Percentiles rank a stretch among this genome's conserved stretches.
These are phyloP conservation scores for Sanghuangporus sanghuang DNA, from an alignment of 1,284 basidiomycete genomes.

Conservation along the genomic window DNA sequence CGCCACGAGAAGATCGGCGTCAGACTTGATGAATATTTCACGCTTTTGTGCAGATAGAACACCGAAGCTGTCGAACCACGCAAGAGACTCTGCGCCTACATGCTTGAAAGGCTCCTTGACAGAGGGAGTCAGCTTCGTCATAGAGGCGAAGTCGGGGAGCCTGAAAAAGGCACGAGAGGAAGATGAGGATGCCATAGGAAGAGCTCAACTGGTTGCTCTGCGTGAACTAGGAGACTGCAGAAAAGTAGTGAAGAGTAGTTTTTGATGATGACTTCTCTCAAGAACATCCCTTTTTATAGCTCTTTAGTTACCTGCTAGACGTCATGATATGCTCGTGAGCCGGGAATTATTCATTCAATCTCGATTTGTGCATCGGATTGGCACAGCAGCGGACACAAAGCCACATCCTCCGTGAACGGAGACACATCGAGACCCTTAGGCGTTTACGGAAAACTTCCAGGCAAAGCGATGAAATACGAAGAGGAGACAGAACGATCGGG, in stretches of 20 bases:
- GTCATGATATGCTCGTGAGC: background rate
- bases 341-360: background rate
- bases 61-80: conserved; percentile 59
- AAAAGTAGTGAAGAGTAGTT: background rate
- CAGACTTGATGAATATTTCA: conserved; percentile 53
- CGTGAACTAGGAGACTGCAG: background rate
- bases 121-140: conserved; percentile 20
- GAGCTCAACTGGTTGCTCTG: background rate
- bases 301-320: background rate
- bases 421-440: background rate
- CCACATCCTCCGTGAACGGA: background rate
- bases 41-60: conserved; percentile 57
- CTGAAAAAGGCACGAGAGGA: conserved; percentile 34
- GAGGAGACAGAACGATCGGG: background rate
- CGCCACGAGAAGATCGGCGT: conserved; percentile 58
- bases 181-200: background rate
- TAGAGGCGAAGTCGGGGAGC: conserved; percentile 51
- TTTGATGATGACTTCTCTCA: background rate
- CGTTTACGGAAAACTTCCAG: background rate
- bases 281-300: background rate
- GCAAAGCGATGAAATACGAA: background rate
- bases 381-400: background rate
- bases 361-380: background rate
- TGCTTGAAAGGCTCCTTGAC: conserved; percentile 50
- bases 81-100: conserved; percentile 49